Evolutionary conservation across 768 basidiomycete genomes (phyloP).

Genomic region (Cyathus striatus): DNA sequence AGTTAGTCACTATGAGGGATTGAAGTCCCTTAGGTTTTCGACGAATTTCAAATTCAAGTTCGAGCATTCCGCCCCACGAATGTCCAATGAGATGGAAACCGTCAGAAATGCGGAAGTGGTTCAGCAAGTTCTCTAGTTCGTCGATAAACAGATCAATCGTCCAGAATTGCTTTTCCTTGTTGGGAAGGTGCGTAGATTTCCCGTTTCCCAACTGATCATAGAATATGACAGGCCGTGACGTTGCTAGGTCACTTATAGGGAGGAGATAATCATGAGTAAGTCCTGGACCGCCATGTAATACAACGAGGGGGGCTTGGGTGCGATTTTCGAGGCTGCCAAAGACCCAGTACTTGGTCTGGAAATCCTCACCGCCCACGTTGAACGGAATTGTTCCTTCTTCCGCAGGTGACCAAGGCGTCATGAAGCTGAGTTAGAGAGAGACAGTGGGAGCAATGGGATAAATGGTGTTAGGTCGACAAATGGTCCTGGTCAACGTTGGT

Average conservation of each 20-base stretch:
- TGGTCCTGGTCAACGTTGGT: no score
- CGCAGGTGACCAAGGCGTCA: no score
- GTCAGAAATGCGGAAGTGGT: conserved; percentile 26
- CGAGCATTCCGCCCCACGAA: conserved; percentile 57
- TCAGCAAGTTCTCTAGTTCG: conserved; percentile 42
- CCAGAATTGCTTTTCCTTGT: conserved; percentile 24
- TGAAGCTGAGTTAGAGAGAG: no score
- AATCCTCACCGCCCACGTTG: conserved; percentile 11
- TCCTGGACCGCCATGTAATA: conserved; percentile 43
- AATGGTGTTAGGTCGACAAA: no score
- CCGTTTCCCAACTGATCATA: conserved; percentile 49
- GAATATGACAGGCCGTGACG: conserved; percentile 35
- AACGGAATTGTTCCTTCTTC: conserved; percentile 12
- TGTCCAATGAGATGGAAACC: conserved; percentile 44
- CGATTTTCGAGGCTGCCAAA: conserved; percentile 19
- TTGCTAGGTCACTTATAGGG: conserved; percentile 27
- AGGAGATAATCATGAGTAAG: conserved; percentile 34
- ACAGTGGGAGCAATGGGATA: no score
- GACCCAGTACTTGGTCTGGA: conserved; percentile 34
- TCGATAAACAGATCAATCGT: conserved; percentile 42
- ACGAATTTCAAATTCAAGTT: conserved; percentile 29
- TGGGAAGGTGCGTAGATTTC: conserved; percentile 35
- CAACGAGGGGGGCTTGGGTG: conserved; percentile 25
- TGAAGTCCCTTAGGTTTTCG: conserved; percentile 33
- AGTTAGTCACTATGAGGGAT: conserved; percentile 24